These are phyloP conservation scores for Ceratobasidium sp. DNA, from an alignment of 1,284 basidiomycete species.

Conservation along the genomic window DNA sequence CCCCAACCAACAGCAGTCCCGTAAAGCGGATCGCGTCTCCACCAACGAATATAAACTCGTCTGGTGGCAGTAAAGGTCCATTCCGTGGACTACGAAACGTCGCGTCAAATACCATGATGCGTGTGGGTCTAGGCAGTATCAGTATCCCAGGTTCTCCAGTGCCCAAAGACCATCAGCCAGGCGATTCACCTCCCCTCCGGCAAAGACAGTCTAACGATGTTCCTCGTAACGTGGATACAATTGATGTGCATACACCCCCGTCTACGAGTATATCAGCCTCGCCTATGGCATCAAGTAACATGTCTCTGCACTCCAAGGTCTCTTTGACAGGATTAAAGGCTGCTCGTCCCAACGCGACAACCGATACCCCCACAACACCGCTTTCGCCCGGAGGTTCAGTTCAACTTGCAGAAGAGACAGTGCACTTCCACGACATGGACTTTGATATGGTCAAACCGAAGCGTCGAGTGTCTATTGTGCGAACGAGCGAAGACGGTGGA, in stretches of 20 bases:
- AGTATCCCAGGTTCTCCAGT: constrained; percentile 54
- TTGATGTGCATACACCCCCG: constrained; percentile 24
- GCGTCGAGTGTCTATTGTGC: constrained; percentile 63
- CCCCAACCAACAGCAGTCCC: constrained; percentile 36
- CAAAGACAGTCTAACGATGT: constrained; percentile 11
- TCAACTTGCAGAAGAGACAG: constrained; percentile 62
- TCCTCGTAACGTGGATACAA: not conserved
- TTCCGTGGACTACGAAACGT: constrained; percentile 44
- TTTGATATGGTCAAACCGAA: constrained; percentile 80
- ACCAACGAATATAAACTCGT: constrained; percentile 26
- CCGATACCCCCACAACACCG: constrained; percentile 51
- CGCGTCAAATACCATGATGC: constrained; percentile 46
- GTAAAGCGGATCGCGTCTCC: constrained; percentile 30
- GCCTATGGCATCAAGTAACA: constrained; percentile 49
- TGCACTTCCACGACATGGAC: constrained; percentile 83
- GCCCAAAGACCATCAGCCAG: constrained; percentile 25
- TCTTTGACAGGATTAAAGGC: constrained; percentile 71
- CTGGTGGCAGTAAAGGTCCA: constrained; percentile 30
- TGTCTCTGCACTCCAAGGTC: constrained; percentile 69
- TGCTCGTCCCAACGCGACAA: constrained; percentile 54
- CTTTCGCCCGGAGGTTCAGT: constrained; percentile 52
- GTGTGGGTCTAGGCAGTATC: constrained; percentile 52
- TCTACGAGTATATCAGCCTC: constrained; percentile 33
- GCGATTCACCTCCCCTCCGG: not conserved
- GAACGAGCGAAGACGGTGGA: constrained; percentile 69